Percentiles rank a stretch among this genome's conserved stretches.
phyloP scores from a whole-genome alignment of 805 yeast genomes.

The Vanderwaltozyma yarrowii region DNA sequence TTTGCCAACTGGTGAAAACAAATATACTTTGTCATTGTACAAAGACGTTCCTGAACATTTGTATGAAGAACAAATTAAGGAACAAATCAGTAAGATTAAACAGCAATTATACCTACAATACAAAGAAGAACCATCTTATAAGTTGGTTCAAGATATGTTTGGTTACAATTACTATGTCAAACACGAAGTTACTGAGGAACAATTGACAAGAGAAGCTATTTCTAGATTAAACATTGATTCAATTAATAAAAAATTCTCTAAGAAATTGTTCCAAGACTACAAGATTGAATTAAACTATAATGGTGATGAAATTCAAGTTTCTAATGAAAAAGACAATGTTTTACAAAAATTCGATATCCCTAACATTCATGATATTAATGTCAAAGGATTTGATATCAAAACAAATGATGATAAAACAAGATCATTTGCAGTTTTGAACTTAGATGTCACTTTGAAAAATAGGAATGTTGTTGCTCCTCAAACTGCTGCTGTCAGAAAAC shows the following conservation, averaged over 20 bases:
- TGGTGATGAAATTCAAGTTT: constrained; percentile 14
- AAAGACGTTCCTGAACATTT: neutral
- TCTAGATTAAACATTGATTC: constrained; percentile 10
- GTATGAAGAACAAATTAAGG: constrained; percentile 8
- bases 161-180: constrained; percentile 25
- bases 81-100: constrained; percentile 1
- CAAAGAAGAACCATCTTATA: constrained; percentile 15
- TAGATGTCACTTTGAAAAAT: constrained; percentile 5
- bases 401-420: constrained; percentile 2
- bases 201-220: constrained; percentile 11
- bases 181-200: constrained; percentile 18
- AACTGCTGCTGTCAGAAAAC: neutral
- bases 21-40: constrained; percentile 1
- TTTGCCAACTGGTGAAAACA: neutral
- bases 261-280: constrained; percentile 14
- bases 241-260: constrained; percentile 1
- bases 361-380: constrained; percentile 16
- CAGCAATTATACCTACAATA: neutral
- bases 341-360: constrained; percentile 13
- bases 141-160: constrained; percentile 16
- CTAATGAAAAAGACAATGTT: constrained; percentile 12
- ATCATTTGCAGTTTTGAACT: constrained; percentile 11
- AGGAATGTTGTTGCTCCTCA: neutral
- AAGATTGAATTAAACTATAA: constrained; percentile 16
- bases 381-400: constrained; percentile 15